Evolutionary conservation across 1,284 basidiomycete species (phyloP).

Genomic region (Ustilago esculenta): DNA sequence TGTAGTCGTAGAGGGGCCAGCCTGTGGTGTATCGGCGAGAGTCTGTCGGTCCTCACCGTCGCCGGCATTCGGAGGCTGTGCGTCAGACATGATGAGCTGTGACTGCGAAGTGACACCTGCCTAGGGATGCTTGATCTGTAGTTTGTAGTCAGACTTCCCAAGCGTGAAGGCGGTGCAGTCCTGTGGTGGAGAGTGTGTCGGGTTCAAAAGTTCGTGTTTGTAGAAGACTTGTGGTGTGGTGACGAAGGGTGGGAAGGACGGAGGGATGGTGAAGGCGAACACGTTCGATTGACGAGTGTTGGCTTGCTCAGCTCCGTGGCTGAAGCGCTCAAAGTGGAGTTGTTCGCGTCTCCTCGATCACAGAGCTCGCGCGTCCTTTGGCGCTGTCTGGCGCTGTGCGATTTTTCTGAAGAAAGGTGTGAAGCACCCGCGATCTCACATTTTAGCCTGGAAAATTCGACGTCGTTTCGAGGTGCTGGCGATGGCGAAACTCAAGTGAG

Average conservation of each 20-base stretch:
- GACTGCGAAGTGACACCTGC: too few species aligned
- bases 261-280: too few species aligned
- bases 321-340: conserved; percentile 30
- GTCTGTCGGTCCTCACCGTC: conserved; percentile 23
- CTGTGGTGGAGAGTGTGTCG: too few species aligned
- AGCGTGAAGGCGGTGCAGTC: too few species aligned
- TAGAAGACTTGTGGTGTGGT: too few species aligned
- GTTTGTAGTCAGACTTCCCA: too few species aligned
- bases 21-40: conserved; percentile 11
- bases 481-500: too few species aligned
- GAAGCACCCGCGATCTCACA: conserved; percentile 4
- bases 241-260: too few species aligned
- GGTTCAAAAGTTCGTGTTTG: too few species aligned
- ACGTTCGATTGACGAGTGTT: background rate
- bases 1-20: conserved; percentile 27
- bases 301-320: conserved; percentile 18
- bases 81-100: conserved; percentile 33
- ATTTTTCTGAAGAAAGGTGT: background rate
- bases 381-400: background rate
- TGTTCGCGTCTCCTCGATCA: conserved; percentile 25
- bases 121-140: too few species aligned
- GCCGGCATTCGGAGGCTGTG: conserved; percentile 26
- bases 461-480: too few species aligned
- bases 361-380: conserved; percentile 36
- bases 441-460: background rate